Base-by-base conservation (phyloP, 164 flowering plant genomes). In the Echeveria elegans region DNA sequence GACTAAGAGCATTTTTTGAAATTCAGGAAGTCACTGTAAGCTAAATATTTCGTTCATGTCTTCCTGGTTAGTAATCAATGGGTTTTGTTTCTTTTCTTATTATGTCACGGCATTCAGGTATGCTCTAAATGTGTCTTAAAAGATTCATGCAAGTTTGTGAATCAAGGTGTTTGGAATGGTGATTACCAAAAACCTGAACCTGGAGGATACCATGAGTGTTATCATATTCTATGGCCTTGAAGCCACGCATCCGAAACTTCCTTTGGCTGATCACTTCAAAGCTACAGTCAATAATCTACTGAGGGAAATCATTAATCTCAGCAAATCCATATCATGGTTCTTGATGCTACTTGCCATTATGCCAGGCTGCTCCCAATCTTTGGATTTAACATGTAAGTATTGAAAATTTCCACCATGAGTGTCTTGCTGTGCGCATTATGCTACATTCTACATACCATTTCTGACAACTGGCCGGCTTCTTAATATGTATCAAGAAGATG, bases 11-110 rank as follows among this genome's bases (percentile, higher is more conserved):
- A 24, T 90, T 78, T 29, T 63, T 63, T 14, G 24, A 4, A 21
- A 79, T 88, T 65, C 86, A 72, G 38, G 98, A 92, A 79, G 74
- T 87, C 61, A 81, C 73, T 61, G 90, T 90, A 75, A 83, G 90
- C 66, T 32, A 70, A 16, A 23, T 19, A 45, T 45, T 64, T 47
- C 37, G 24, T 63, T 9, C 59, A 53, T 19, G 59, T 53, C 30
- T 23, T 29, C 59, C 15, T 53, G 5, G 24, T 9, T 14, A 24
- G 29, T 23, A 53, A 53, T 53, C 30, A 53, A 29, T 9, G 30
- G 59, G 29, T 26, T 8, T 26, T 10, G 30, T 53, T 53, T 53
- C 59, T 53, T 3, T 23, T 52, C 15, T 23, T 28, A 68, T 12
- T 58, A 36, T 60, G 19, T 68, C 41, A 68, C 47, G 66, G 9